phyloP scores from a whole-genome alignment of 805 yeast genomes.

The Allodekkera sacchari region DNA sequence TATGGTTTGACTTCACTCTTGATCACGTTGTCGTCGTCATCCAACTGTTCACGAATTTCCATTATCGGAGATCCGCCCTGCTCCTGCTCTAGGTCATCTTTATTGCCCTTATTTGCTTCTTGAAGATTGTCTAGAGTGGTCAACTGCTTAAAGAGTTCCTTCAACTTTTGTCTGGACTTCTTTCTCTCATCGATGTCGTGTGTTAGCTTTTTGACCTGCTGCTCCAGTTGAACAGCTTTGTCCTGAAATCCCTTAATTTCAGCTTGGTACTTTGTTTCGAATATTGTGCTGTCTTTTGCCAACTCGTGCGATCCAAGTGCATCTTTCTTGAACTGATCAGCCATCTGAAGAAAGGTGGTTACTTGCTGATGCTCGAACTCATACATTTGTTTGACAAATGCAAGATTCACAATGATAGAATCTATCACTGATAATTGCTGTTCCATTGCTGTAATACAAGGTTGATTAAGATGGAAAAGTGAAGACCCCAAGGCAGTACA shows the following conservation, averaged over 20 bases:
- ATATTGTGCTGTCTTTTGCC: slow-evolving; percentile 9
- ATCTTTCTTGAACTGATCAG: slow-evolving; percentile 11
- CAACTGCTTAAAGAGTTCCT: slow-evolving; percentile 18
- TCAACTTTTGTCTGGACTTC: slow-evolving; percentile 19
- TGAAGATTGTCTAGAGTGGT: slow-evolving; percentile 19
- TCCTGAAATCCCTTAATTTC: slow-evolving; percentile 12
- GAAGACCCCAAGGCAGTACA: slow-evolving; percentile 1
- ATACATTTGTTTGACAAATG: slow-evolving; percentile 17
- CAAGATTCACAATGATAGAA: slow-evolving; percentile 17
- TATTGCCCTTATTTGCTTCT: slow-evolving; percentile 13
- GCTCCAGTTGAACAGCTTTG: slow-evolving; percentile 8
- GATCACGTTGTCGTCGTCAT: slow-evolving; percentile 72
- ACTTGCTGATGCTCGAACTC: slow-evolving; percentile 19
- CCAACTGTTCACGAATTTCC: slow-evolving; percentile 80
- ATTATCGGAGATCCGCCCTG: slow-evolving; percentile 55
- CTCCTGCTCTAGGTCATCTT: slow-evolving; percentile 4
- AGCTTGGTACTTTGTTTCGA: slow-evolving; percentile 12
- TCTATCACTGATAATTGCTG: slow-evolving; percentile 19
- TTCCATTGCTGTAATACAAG: slow-evolving; percentile 12
- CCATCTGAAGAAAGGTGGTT: slow-evolving; percentile 8
- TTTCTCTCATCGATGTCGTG: slow-evolving; percentile 31
- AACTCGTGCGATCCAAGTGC: slow-evolving; percentile 11
- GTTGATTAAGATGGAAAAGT: no score
- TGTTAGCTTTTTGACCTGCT: slow-evolving; percentile 11
- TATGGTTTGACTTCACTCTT: slow-evolving; percentile 33